These are phyloP conservation scores for Lasiosphaeria hispida DNA, from an alignment of 495 filamentous ascomycete species.

Conservation along the genomic window DNA sequence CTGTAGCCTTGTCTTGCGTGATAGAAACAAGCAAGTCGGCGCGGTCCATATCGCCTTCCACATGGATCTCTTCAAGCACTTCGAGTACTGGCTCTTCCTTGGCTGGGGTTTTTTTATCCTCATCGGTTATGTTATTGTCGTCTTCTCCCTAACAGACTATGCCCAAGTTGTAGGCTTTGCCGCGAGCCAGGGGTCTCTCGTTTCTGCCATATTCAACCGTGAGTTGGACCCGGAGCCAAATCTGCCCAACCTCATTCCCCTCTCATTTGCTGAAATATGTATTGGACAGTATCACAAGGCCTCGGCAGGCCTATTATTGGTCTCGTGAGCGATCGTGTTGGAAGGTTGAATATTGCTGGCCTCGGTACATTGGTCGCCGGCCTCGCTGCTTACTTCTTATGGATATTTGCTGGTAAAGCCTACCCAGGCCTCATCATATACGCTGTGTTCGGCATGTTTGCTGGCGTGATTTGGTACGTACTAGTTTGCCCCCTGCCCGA, in stretches of 20 bases:
- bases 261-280: too few species aligned
- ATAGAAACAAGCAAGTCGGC: slow-evolving; percentile 67
- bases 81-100: slow-evolving; percentile 62
- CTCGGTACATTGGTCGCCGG: slow-evolving; percentile 59
- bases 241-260: too few species aligned
- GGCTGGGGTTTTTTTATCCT: slow-evolving; percentile 69
- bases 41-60: slow-evolving; percentile 64
- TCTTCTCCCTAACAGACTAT: slow-evolving; percentile 73
- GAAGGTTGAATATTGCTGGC: slow-evolving; percentile 65
- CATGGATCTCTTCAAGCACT: slow-evolving; percentile 55
- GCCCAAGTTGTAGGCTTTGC: slow-evolving; percentile 61
- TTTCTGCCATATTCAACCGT: slow-evolving; percentile 71
- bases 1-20: slow-evolving; percentile 57
- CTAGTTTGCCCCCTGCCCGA: neutral
- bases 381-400: slow-evolving; percentile 62
- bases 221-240: too few species aligned
- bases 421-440: slow-evolving; percentile 70
- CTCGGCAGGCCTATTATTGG: slow-evolving; percentile 63
- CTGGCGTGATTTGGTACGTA: slow-evolving; percentile 70
- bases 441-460: slow-evolving; percentile 65
- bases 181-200: slow-evolving; percentile 63
- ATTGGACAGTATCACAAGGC: slow-evolving; percentile 39
- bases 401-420: slow-evolving; percentile 61
- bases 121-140: slow-evolving; percentile 68
- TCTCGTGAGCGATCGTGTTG: slow-evolving; percentile 61